Evolutionary conservation across 2,329 filamentous ascomycete genomes (phyloP).

Genomic region (Colletotrichum tropicicola): DNA sequence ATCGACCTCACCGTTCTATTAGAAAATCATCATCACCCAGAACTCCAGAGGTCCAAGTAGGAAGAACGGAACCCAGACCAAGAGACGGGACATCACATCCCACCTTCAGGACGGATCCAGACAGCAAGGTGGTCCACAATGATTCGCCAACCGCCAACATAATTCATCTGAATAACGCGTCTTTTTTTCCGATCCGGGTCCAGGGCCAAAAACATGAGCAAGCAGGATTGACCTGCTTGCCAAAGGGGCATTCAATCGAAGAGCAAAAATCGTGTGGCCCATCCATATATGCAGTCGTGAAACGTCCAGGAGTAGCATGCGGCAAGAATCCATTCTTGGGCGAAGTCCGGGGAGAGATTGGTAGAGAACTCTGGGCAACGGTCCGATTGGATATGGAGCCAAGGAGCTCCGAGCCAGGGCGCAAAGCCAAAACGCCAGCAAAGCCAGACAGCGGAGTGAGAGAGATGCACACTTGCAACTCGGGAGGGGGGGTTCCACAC

Average conservation of each 20-base stretch:
- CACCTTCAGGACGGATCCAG: conserved; percentile 20
- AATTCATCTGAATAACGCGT: conserved; percentile 11
- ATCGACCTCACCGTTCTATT: conserved; percentile 29
- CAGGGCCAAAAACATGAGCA: conserved; percentile 21
- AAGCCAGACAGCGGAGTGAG: conserved; percentile 22
- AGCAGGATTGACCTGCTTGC: conserved; percentile 24
- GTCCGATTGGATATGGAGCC: conserved; percentile 11
- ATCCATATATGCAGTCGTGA: conserved; percentile 34
- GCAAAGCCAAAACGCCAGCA: conserved; percentile 21
- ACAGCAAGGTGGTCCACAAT: conserved; percentile 30
- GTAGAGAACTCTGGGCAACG: neutral
- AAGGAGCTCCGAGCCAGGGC: conserved; percentile 3
- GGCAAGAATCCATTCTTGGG: conserved; percentile 23
- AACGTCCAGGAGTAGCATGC: conserved; percentile 26
- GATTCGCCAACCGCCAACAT: conserved; percentile 12
- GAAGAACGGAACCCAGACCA: conserved; percentile 27
- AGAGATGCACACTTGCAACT: conserved; percentile 33
- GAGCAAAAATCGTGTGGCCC: conserved; percentile 29
- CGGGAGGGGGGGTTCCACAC: conserved; percentile 19
- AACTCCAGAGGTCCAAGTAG: conserved; percentile 30
- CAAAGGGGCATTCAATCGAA: conserved; percentile 15
- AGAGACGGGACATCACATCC: conserved; percentile 28
- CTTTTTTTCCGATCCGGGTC: conserved; percentile 29
- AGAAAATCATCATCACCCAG: conserved; percentile 24
- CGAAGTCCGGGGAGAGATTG: conserved; percentile 10